Evolutionary conservation across 139 green algal species (phyloP).

Genomic region (Chlamydomonas incerta): DNA sequence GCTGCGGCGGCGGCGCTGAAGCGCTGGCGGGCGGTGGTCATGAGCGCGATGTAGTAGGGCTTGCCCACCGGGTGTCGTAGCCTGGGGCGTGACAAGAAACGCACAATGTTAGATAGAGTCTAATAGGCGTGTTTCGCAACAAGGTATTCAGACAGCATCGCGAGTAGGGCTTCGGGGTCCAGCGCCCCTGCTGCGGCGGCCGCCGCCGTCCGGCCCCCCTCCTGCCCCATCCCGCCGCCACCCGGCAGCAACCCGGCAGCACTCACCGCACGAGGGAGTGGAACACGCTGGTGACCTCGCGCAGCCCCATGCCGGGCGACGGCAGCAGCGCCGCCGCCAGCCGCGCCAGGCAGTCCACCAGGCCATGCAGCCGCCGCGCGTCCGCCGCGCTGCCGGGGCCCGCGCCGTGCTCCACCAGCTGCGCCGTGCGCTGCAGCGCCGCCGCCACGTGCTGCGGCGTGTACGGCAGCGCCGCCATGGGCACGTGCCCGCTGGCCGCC

Average conservation of each 20-base stretch:
- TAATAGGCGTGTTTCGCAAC: too few species aligned
- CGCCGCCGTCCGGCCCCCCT: too few species aligned
- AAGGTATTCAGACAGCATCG: too few species aligned
- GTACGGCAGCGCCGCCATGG: slow-evolving; percentile 3
- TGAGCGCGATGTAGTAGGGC: slow-evolving; percentile 11
- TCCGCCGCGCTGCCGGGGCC: neutral
- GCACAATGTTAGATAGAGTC: too few species aligned
- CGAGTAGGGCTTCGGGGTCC: too few species aligned
- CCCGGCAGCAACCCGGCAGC: neutral
- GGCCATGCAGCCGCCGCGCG: neutral
- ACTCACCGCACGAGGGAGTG: neutral
- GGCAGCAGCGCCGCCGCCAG: neutral
- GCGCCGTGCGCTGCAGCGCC: slow-evolving; percentile 9
- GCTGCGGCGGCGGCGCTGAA: neutral
- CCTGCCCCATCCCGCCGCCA: neutral
- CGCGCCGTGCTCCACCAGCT: neutral
- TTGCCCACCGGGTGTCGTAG: slow-evolving; percentile 26
- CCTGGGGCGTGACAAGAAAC: neutral
- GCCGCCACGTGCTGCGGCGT: slow-evolving; percentile 37
- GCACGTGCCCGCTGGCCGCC: neutral
- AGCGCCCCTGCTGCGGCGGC: too few species aligned
- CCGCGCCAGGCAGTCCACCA: slow-evolving; percentile 12
- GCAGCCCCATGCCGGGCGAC: slow-evolving; percentile 25
- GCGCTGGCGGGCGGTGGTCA: neutral
- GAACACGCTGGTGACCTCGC: slow-evolving; percentile 12